Evolutionary conservation across 129 eudicot species (phyloP).

Genomic region (Saussurea involucrata): DNA sequence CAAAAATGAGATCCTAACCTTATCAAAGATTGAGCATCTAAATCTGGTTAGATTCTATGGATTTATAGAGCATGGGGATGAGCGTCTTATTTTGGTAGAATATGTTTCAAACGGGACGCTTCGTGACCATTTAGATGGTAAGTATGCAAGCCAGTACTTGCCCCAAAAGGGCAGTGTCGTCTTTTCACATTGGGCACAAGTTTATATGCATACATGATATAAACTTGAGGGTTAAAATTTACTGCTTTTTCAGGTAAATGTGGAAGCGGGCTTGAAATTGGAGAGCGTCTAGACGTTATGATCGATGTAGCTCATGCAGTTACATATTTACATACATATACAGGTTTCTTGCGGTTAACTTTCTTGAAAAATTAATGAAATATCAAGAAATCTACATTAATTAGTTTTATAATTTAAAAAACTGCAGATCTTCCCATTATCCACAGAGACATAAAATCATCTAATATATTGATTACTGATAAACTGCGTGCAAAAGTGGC

Average conservation of each 20-base stretch:
- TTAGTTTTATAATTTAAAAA: neutral
- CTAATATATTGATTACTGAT: slow-evolving; percentile 73
- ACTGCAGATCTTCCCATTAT: slow-evolving; percentile 73
- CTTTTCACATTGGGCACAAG: neutral
- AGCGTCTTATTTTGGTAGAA: slow-evolving; percentile 60
- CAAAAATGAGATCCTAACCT: slow-evolving; percentile 65
- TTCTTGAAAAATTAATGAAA: neutral
- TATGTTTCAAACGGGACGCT: slow-evolving; percentile 74
- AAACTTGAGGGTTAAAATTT: neutral
- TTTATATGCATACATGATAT: slow-evolving; percentile 10
- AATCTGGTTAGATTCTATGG: slow-evolving; percentile 73
- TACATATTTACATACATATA: slow-evolving; percentile 73
- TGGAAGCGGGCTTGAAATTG: slow-evolving; percentile 65
- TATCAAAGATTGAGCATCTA: slow-evolving; percentile 75
- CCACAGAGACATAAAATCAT: slow-evolving; percentile 87
- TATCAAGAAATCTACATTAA: neutral
- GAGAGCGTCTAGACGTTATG: slow-evolving; percentile 69
- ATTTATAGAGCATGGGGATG: slow-evolving; percentile 64
- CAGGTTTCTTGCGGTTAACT: slow-evolving; percentile 40
- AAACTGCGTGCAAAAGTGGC: slow-evolving; percentile 86
- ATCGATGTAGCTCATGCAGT: slow-evolving; percentile 87
- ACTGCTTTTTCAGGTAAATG: slow-evolving; percentile 42
- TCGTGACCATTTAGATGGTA: slow-evolving; percentile 91
- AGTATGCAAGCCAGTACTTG: neutral
- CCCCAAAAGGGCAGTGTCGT: neutral